Evolutionary conservation across 805 yeast species (phyloP), one percentile per base, ranked within the genome.

Genomic region (Saccharomycopsis fermentans): DNA sequence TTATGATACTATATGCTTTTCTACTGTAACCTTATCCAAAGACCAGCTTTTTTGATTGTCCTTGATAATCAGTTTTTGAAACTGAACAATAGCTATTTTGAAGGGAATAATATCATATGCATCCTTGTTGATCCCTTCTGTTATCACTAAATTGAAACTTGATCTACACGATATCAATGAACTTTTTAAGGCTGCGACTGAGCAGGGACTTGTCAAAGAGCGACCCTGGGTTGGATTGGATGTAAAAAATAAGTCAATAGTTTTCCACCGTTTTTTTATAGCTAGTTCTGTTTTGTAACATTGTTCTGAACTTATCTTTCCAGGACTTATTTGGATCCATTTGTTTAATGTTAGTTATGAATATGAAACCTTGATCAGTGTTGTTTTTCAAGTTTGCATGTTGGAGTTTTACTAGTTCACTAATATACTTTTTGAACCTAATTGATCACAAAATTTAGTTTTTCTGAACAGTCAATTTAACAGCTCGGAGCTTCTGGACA

Each of bases 161-260:
- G 79, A 77, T 54, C 83, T 77, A 53, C 88, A 79, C 58, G 90
- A 83, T 19, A 87, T 69, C 0, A 89, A 80, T 65, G 89, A 80
- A 52, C 97, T 94, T 8, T 92, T 70, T 1, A 94, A 75, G 0
- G 94, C 92, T 0, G 95, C 79, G 0, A 90, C 87, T 0, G 96
- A 81, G 2, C 80, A 74, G 0, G 90, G 79, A 0, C 87, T 82
- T 9, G 50, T 43, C 58, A 87, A 68, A 0, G 77, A 69, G 0
- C 86, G 86, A 58, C 80, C 81, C 59, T 61, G 4, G 66, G 68
- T 43, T 57, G 63, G 16, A 58, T 62, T 60, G 34, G 72, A 71
- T 24, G 68, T 60, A 57, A 66, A 73, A 54, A 68, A 81, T 4
- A 77, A 74, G 0, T 96, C 96, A 62, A 86, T 78, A 37, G 81